Evolutionary conservation across 1,139 yeast species (phyloP), one percentile per base, ranked within the genome.

Genomic region (Saccharomycopsis phalli): DNA sequence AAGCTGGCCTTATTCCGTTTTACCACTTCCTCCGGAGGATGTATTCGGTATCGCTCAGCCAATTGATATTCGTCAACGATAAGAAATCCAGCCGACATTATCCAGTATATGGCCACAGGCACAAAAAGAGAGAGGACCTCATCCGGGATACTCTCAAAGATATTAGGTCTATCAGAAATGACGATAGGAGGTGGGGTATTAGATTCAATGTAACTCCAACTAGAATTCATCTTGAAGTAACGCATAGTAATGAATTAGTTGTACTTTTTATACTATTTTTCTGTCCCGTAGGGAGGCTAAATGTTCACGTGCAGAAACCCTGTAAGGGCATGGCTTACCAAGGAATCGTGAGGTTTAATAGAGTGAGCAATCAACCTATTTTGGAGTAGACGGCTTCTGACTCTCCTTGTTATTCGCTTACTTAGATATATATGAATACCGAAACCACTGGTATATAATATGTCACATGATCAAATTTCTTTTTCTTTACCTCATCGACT

Each of bases 81-180:
- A 56, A 82, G 87, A 69, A 84, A 91, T 45, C 82, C 60, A 27
- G 72, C 55, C 4, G 95, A 81, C 53, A 79, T 76, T 1, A 63
- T 42, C 97, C 97, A 91, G 60, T 91, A 91, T 2, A 81, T 88
- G 4, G 76, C 65, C 2, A 88, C 71, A 1, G 98, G 97, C 2
- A 78, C 67, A 3, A 74, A 62, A 36, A 88, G 62, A 0, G 96
- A 83, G 39, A 86, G 56, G 19, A 78, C 57, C 28, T 81, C 83
- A 59, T 88, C 98, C 11, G 83, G 75, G 37, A 81, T 59, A 20
- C 82, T 81, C 1, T 68, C 53, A 1, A 81, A 58, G 31, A 78
- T 60, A 36, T 66, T 60, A 1, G 65, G 62, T 50, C 65, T 64
- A 27, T 4, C 21, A 13, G 35, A 13, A 3, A 33, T 5, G 5